Base-by-base conservation (phyloP, 2,329 filamentous ascomycete species). In the Fusarium sp. region DNA sequence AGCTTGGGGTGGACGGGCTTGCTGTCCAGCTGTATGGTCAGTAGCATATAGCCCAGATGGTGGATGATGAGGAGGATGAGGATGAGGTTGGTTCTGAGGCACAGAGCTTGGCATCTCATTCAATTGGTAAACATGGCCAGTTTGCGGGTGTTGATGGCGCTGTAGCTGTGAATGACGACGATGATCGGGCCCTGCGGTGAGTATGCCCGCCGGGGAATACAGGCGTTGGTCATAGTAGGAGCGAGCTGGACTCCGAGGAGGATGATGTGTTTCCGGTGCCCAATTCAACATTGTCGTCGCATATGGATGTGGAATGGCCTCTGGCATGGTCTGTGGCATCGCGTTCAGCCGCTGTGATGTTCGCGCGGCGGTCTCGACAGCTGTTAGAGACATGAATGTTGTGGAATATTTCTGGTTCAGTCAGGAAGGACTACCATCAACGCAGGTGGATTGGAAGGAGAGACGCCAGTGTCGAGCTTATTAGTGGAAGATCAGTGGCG, bases 151-250 rank as follows among this genome's bases (percentile, higher is more conserved):
- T 4, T 72, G 74, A 41, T 55, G 48, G 32, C 61, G 62, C 14
- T 70, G 70, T 30, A 54, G 41, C 39, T 72, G 73, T 30, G 69
- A 69, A 45, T 62, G 59, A 53, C 65, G 63, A 68, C 54, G 62
- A 55, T 57, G 36, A 48, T 44, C 64, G 66, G 68, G 74, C n/a
- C 50, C 54, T 55, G 71, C 77, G 20, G 72, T 69, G 48, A 77
- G 63, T 41, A 80, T 61, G 47, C 69, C 72, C 26, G 75, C 70
- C 8, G 79, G 77, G 39, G 79, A 73, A 55, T 80, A 80, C 11
- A 79, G 67, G 55, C 75, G 78, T 30, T 75, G 60, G 38, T 68
- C 57, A 53, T 82, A 77, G 22, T 76, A 80, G 47, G 77, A 63
- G 63, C 80, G 54, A 76, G 72, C 44, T 69, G 76, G 35, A 47